Evolutionary conservation across 176 grass and related monocot species (phyloP), one percentile per base, ranked within the genome.

Genomic region (Musa acuminata): DNA sequence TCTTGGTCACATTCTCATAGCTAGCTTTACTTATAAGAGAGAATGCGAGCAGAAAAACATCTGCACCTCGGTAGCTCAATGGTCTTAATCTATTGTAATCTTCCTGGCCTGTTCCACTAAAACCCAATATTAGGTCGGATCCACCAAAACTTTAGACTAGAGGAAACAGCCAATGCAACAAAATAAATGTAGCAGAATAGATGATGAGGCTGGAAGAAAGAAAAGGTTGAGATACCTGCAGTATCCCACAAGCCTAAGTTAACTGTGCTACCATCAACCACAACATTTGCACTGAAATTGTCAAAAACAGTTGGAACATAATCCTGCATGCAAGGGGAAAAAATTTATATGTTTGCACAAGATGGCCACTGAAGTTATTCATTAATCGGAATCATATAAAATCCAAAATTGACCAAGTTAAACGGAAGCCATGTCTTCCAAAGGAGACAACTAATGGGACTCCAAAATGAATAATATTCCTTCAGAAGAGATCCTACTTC

Each of bases 71-170:
- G 77, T 87, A 87, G 64, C 85, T 87, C 51, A 87, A 73, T 53
- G 85, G 85, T 69, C 85, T 87, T 54, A 87, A 60, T 49, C 85
- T 87, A 14, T 87, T 87, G 77, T 87, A 87, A 49, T 87, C 85
- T 27, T 87, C 85, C 73, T 87, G 85, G 49, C 85, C 85, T 87
- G 85, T 77, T 59, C 64, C 59, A 68, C 53, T 24, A 75, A 75
- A 64, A n/a, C 68, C 29, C 59, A 25, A 68, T 35, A 84, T 73
- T 25, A 67, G 70, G 1, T 63, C 13, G 1, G 14, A 19, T 35
- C 6, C 14, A 19, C 16, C 17, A 59, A 59, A 14, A 59, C 14
- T 59, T n/a, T 20, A 59, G 16, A 59, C 57, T 16, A 59, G 57
- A 7, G 17, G 29, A 14, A 63, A 51, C 51, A 7, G 55, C 55